These are phyloP conservation scores for Schizochytrium sp. DNA, from an alignment of 108 stramenopile genomes.

Conservation along the genomic window DNA sequence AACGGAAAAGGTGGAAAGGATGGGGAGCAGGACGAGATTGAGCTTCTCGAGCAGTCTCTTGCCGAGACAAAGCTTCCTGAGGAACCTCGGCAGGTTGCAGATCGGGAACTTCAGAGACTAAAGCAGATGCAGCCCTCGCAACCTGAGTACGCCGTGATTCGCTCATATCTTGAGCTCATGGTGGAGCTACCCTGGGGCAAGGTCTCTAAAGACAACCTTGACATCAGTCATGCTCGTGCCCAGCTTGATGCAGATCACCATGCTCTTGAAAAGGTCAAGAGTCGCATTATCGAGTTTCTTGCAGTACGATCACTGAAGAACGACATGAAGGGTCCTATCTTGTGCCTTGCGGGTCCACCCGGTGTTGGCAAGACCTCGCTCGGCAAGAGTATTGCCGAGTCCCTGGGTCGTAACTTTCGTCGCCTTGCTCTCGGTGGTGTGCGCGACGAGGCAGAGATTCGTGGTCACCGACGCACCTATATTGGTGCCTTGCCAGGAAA, in stretches of 20 bases:
- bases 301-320: slow-evolving; percentile 93
- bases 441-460: slow-evolving; percentile 91
- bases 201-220: slow-evolving; percentile 85
- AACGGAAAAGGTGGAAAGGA: slow-evolving; percentile 91
- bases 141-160: slow-evolving; percentile 92
- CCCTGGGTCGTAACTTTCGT: slow-evolving; percentile 90
- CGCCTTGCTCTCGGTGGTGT: slow-evolving; percentile 95
- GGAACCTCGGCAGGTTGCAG: slow-evolving; percentile 82
- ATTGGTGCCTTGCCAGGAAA: slow-evolving; percentile 98
- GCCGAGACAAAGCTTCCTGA: slow-evolving; percentile 80
- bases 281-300: slow-evolving; percentile 94
- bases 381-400: slow-evolving; percentile 88
- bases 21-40: slow-evolving; percentile 87
- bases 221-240: slow-evolving; percentile 81
- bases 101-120: slow-evolving; percentile 90
- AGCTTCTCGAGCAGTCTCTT: slow-evolving; percentile 56
- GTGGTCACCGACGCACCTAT: slow-evolving; percentile 96
- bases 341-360: slow-evolving; percentile 93
- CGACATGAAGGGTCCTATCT: slow-evolving; percentile 88
- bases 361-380: slow-evolving; percentile 88
- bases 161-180: slow-evolving; percentile 95
- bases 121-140: slow-evolving; percentile 91
- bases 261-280: slow-evolving; percentile 93
- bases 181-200: slow-evolving; percentile 91
- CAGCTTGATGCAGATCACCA: slow-evolving; percentile 91